These are phyloP conservation scores for Phytophthora tentaculata DNA, from an alignment of 352 stramenopile species.

Conservation along the genomic window DNA sequence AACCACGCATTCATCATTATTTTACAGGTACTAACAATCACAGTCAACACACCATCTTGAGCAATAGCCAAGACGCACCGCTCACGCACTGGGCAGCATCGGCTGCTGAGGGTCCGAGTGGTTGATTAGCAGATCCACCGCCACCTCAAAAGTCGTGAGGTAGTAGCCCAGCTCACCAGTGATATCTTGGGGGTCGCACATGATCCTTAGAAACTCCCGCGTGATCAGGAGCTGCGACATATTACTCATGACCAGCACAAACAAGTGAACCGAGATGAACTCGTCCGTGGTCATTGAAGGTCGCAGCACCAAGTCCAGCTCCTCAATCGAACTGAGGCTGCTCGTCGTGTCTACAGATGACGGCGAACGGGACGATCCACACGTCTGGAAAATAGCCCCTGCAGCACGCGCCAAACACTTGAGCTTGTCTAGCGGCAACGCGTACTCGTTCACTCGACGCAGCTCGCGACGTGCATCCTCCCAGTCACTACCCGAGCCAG, in stretches of 20 bases:
- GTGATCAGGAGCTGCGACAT: slow-evolving; percentile 53
- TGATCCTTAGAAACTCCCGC: slow-evolving; percentile 57
- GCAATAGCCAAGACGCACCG: background rate
- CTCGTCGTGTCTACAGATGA: slow-evolving; percentile 27
- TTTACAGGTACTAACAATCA: slow-evolving; percentile 13
- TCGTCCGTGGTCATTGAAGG: slow-evolving; percentile 68
- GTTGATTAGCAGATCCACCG: slow-evolving; percentile 61
- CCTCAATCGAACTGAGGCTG: slow-evolving; percentile 45
- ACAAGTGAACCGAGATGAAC: slow-evolving; percentile 70
- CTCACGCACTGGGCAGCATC: slow-evolving; percentile 33
- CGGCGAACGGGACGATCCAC: slow-evolving; percentile 33
- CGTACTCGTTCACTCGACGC: slow-evolving; percentile 57
- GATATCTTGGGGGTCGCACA: slow-evolving; percentile 65
- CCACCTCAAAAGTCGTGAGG: slow-evolving; percentile 72
- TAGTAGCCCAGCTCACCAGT: slow-evolving; percentile 78
- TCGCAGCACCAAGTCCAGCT: slow-evolving; percentile 40
- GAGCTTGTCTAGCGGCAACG: slow-evolving; percentile 73
- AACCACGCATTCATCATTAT: slow-evolving; percentile 2
- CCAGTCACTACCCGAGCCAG: slow-evolving; percentile 55
- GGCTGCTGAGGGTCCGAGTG: slow-evolving; percentile 48
- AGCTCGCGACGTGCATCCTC: slow-evolving; percentile 62
- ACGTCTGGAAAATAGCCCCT: slow-evolving; percentile 59
- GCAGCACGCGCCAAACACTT: slow-evolving; percentile 71
- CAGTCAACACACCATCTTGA: slow-evolving; percentile 3
- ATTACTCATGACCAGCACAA: slow-evolving; percentile 63